Evolutionary conservation across 148 eudicot species (phyloP).

Genomic region (Fagopyrum esculentum): DNA sequence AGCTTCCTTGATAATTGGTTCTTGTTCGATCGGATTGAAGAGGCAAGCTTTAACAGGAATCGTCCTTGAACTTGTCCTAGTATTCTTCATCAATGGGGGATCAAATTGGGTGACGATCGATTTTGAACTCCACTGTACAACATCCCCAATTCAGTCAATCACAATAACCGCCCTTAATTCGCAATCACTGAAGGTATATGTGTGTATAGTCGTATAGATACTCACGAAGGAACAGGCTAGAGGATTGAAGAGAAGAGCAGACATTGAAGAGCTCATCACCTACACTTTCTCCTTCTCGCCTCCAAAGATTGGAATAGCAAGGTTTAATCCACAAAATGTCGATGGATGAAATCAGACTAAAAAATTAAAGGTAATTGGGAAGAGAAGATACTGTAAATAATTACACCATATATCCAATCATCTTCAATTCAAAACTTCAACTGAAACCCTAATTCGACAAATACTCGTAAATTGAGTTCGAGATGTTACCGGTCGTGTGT

Average conservation of each 20-base stretch:
- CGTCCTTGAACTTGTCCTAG: background rate
- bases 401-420: background rate
- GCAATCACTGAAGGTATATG: background rate
- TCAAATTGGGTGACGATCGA: background rate
- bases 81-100: background rate
- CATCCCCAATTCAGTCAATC: background rate
- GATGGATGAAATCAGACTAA: background rate
- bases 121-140: conserved; percentile 4
- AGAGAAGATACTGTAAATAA: background rate
- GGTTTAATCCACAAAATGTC: background rate
- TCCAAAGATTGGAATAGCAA: background rate
- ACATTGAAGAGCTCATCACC: conserved; percentile 1
- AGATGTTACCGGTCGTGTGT: background rate
- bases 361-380: background rate
- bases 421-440: background rate
- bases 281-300: conserved; percentile 11
- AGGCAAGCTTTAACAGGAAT: conserved; percentile 3
- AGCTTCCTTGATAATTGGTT: conserved; percentile 14
- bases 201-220: background rate
- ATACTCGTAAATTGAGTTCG: background rate
- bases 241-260: conserved; percentile 4
- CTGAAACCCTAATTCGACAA: conserved; percentile 4
- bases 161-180: background rate
- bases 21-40: background rate
- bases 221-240: background rate